Evolutionary conservation across 345 rosid species (phyloP), one percentile per base, ranked within the genome.

Genomic region (Populus ilicifolia): DNA sequence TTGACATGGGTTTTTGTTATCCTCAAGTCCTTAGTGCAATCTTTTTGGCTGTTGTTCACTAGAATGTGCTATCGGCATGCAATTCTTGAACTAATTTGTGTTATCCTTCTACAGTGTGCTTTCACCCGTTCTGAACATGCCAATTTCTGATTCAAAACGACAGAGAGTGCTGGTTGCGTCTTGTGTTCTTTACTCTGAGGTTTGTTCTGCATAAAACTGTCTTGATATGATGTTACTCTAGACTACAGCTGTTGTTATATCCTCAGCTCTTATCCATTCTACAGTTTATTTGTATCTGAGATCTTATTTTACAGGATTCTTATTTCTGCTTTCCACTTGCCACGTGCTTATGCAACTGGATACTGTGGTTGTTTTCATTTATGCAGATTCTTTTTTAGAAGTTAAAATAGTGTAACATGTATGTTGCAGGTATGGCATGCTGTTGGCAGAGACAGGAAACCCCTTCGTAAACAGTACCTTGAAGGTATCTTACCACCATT

Each of bases 101-200:
- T 75, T 72, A 63, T 80, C 39, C 21, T 65, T 79, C 44, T 78
- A 73, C 94, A 96, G 99, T 84, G 98, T 96, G 73, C 97, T 96
- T 80, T 96, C 99, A 79, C 98, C 99, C 69, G 85, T 94, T 81
- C 81, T 96, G 71, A 96, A 96, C 86, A 92, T 96, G 97, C 97
- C 97, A 69, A 88, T 92, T 83, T 89, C 98, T 44, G 99, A 96
- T 83, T 96, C 99, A 75, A 96, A 92, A 89, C 88, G 98, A 82
- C 99, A 92, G 79, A 86, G 98, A 86, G 99, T 96, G 77, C 82
- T 96, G 87, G 99, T 94, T 77, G 95, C 98, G 43, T 89, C 97
- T 69, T 96, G 99, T 84, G 93, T 96, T 85, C 93, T 96, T 17
- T 96, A 89, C 87, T 92, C 99, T 52, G 99, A 96, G 99, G 99